Percentiles rank a stretch among this genome's conserved stretches.
Evolutionary conservation across 192 early-diverging fungal species (phyloP).

Genomic region (Gigaspora rosea): DNA sequence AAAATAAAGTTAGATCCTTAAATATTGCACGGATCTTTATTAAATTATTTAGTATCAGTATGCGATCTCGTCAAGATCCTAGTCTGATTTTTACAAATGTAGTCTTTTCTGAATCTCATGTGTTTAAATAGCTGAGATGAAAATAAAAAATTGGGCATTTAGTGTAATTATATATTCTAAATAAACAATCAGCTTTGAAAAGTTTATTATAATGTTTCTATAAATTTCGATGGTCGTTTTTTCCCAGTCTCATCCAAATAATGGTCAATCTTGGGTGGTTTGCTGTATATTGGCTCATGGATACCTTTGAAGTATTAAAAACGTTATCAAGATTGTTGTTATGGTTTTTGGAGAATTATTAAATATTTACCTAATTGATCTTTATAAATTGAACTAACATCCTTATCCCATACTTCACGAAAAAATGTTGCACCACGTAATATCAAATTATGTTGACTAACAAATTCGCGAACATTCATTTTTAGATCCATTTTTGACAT

Average conservation of each 20-base stretch:
- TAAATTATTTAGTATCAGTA: too few relatives aligned
- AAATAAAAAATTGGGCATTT: too few relatives aligned
- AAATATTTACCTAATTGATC: slow-evolving; percentile 46
- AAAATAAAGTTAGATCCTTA: too few relatives aligned
- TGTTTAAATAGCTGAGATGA: too few relatives aligned
- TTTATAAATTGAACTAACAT: slow-evolving; percentile 52
- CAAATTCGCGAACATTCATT: slow-evolving; percentile 42
- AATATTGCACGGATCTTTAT: too few relatives aligned
- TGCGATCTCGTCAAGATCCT: too few relatives aligned
- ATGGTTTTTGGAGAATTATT: background rate
- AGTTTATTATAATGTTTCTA: background rate
- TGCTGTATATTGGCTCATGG: slow-evolving; percentile 55
- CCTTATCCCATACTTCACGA: slow-evolving; percentile 58
- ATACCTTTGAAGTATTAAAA: slow-evolving; percentile 21
- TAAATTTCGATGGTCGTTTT: background rate
- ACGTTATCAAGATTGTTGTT: background rate
- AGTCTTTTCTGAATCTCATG: too few relatives aligned
- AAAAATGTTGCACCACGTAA: slow-evolving; percentile 55
- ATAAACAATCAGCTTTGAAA: too few relatives aligned
- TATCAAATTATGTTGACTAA: slow-evolving; percentile 42
- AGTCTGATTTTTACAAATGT: too few relatives aligned
- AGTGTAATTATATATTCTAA: too few relatives aligned
- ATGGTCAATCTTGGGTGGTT: slow-evolving; percentile 50
- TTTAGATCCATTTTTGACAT: slow-evolving; percentile 34
- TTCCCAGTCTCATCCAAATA: slow-evolving; percentile 48